Percentiles rank a stretch among this genome's conserved stretches.
phyloP scores from a whole-genome alignment of 1,139 yeast species.

The Yamadazyma oceani region DNA sequence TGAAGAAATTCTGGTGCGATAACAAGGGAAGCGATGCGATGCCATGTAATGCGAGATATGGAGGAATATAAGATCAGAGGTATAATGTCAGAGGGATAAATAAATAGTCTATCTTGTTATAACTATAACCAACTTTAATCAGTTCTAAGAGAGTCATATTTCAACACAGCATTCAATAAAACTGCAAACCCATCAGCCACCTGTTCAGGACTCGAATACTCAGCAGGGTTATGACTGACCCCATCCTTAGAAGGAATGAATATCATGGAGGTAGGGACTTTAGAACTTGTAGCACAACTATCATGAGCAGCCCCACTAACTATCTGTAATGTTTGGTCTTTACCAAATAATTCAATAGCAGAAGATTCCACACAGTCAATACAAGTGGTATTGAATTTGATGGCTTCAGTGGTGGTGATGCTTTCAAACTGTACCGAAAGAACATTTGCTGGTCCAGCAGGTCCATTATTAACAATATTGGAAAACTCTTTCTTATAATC shows the following conservation, averaged over 20 bases:
- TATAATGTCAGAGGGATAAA: no score
- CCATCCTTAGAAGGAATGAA: slow-evolving; percentile 73
- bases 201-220: slow-evolving; percentile 63
- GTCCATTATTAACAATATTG: slow-evolving; percentile 14
- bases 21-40: no score
- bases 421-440: slow-evolving; percentile 39
- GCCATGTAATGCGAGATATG: no score
- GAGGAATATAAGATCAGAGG: no score
- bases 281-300: slow-evolving; percentile 55
- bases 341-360: slow-evolving; percentile 50
- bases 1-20: slow-evolving; percentile 1
- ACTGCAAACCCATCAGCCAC: slow-evolving; percentile 60
- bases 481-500: slow-evolving; percentile 39
- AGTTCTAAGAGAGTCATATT: slow-evolving; percentile 40
- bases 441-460: slow-evolving; percentile 19
- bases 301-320: slow-evolving; percentile 78
- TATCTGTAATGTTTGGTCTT: slow-evolving; percentile 42
- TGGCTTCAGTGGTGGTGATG: slow-evolving; percentile 52
- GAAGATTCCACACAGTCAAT: slow-evolving; percentile 50
- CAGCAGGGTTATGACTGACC: slow-evolving; percentile 68
- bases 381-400: slow-evolving; percentile 52
- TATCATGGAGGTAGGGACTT: slow-evolving; percentile 71
- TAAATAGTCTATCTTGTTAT: no score
- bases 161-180: slow-evolving; percentile 56
- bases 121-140: slow-evolving; percentile 1